Base-by-base conservation (phyloP, 2,329 filamentous ascomycete species). In the Hypoxylon sp. region DNA sequence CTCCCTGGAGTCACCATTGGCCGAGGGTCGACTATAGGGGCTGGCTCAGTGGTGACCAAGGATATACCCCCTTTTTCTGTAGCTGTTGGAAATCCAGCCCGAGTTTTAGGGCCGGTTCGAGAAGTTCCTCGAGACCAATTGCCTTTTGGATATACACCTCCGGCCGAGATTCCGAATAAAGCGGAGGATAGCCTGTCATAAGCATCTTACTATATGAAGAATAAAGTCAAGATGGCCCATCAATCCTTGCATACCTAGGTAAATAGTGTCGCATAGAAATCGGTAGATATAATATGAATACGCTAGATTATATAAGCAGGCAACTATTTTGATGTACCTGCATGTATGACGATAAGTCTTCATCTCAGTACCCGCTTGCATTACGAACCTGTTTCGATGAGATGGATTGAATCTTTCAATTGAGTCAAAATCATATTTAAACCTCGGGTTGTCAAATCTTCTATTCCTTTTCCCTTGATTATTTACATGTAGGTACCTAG, bases 11-110 rank as follows among this genome's bases (percentile, higher is more conserved):
- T 97, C 24, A 94, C 87, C 0, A 91, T 97, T 71, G 94, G 94
- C 0, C 84, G 86, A 60, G 93, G 94, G 0, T 85, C 83, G 3
- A 92, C 90, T 0, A 85, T 97, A 67, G 94, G 93, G 0, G 94
- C 94, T 1, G 93, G 91, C 0, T 93, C 91, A 77, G 92, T 97
- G 3, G 93, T 97, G 24, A 96, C 92, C 1, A 96, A 91, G 81
- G 84, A 44, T 11, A 3, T 44, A 19, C 39, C 39, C 17, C 39
- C 39, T 19, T 44, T 44, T 44, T 44, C 39, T 17, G 17, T 44
- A 6, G 39, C 39, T 3, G 39, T 44, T 44, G 39, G 39, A 11
- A 44, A 44, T n/a, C 39, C 39, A 17, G 39, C 39, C 39, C 17
- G 39, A 8, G 39, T 44, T 44, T 9, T 44, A 9, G 39, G 39